Evolutionary conservation across 2,329 filamentous ascomycete genomes (phyloP), one percentile per base, ranked within the genome.

Genomic region (Pyrenochaeta sp.): DNA sequence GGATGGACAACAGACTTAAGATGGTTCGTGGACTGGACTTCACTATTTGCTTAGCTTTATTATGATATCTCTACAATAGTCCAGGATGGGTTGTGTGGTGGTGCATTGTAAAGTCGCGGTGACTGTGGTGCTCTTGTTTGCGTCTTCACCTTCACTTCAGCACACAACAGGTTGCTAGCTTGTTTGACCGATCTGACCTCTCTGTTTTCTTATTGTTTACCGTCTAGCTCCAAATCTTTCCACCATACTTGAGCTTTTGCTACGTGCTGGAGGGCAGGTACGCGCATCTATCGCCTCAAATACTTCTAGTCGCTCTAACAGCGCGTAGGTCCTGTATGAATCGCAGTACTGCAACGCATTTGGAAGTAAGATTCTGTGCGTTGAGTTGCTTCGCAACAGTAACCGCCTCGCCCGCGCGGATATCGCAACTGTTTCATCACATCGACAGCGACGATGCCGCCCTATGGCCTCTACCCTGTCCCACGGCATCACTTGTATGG

Each of bases 381-480:
- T 36, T 10, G 32, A 13, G 3, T 3, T 12, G 13, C 9, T 39
- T 9, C 12, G 12, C 34, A 36, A 19, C 30, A 48, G 15, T 36
- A 46, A 30, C n/a, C 22, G 7, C 42, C 28, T 39, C 36, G 36
- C 34, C 34, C 8, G 12, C 8, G 30, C 13, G 8, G 12, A 36
- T 36, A 32, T 30, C 28, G 24, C 39, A 9, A 4, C 1, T 32
- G 32, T 39, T 19, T 24, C 34, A 27, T 40, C 5, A 9, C 28
- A 22, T n/a, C 34, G 15, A 40, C 28, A 25, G 34, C 43, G 22
- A 50, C 13, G 8, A 68, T 70, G 66, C 67, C 67, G 25, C 64
- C 66, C 30, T 49, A 48, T 5, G 72, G 72, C 24, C 64, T 75
- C 37, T 74, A 72, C 32, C 12, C 51, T 2, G 56, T 75, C 5